Evolutionary conservation across 352 stramenopile species (phyloP), one percentile per base, ranked within the genome.

Genomic region (Phytopythium montanum): DNA sequence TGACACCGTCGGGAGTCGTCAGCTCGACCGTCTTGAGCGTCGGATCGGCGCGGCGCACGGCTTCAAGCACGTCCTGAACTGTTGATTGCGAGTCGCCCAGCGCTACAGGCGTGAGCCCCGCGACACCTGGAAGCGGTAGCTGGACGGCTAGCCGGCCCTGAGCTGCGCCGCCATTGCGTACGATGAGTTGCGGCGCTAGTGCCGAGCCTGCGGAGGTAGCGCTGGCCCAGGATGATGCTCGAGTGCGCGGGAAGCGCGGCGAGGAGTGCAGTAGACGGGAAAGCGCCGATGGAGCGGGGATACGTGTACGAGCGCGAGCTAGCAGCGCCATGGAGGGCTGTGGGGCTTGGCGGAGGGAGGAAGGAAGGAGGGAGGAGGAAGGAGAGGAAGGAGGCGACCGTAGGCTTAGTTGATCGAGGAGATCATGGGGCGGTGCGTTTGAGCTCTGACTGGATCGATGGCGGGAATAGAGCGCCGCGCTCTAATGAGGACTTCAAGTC

Each of bases 1-100:
- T 90, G 21, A 72, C 81, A 56, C 83, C 81, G 42, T 88, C 78
- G n/a, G 62, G 70, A 21, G 77, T 88, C 9, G 81, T 81, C n/a
- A 88, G 57, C 26, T 87, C 76, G 39, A 92, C 79, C 21, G 70
- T 60, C 60, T 89, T 88, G 51, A 92, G 68, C 50, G 78, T 76
- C 29, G 61, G 45, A 65, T 91, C 78, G 8, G 66, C 59, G 29
- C 70, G 69, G 58, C 69, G 68, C 63, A 92, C 66, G 28, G 67
- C 66, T n/a, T 83, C 68, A 48, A 90, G 73, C 23, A 90, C 41
- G 38, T 84, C 63, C 29, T 82, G 61, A 3, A 89, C 77, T 21
- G 65, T 88, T 14, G 67, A 52, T n/a, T 36, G 54, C 0, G 65
- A 50, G 54, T 89, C 68, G 14, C 70, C 56, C 5, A 91, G 19